phyloP scores from a whole-genome alignment of 768 basidiomycete species.

The Phaeotremella fagi region DNA sequence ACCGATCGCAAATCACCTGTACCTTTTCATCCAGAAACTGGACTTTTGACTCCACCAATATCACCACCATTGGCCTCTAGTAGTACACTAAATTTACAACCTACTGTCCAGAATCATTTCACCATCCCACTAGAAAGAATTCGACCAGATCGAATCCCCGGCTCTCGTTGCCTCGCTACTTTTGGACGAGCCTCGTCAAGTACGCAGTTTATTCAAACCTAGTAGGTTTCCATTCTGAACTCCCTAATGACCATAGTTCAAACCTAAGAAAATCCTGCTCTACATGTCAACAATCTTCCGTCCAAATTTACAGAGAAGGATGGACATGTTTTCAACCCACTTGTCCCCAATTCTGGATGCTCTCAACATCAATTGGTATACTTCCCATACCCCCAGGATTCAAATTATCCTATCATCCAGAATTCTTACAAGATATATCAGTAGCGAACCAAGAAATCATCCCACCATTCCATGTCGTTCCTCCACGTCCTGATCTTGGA shows the following conservation, averaged over 20 bases:
- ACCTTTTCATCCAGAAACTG: not conserved
- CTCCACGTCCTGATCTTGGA: slow-evolving; percentile 8
- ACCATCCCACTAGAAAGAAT: no score
- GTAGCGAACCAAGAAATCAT: slow-evolving; percentile 1
- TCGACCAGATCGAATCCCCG: not conserved
- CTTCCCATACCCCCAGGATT: slow-evolving; percentile 26
- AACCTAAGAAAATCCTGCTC: slow-evolving; percentile 1
- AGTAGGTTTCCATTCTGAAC: no score
- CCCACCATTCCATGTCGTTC: slow-evolving; percentile 23
- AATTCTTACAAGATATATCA: slow-evolving; percentile 8
- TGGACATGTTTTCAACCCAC: slow-evolving; percentile 22
- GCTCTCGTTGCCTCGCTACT: not conserved
- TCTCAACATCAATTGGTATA: slow-evolving; percentile 9
- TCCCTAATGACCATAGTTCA: not conserved
- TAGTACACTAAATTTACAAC: no score
- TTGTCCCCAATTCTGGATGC: slow-evolving; percentile 26
- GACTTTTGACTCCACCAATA: not conserved
- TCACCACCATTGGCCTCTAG: no score
- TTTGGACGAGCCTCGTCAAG: not conserved
- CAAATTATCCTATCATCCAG: slow-evolving; percentile 8
- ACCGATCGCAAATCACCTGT: not conserved
- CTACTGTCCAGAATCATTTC: no score
- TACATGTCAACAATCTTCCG: slow-evolving; percentile 9
- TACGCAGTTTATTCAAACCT: no score
- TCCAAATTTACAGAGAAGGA: slow-evolving; percentile 25